Base-by-base conservation (phyloP, 1,139 yeast species). In the Scheffersomyces cryptocercus region DNA sequence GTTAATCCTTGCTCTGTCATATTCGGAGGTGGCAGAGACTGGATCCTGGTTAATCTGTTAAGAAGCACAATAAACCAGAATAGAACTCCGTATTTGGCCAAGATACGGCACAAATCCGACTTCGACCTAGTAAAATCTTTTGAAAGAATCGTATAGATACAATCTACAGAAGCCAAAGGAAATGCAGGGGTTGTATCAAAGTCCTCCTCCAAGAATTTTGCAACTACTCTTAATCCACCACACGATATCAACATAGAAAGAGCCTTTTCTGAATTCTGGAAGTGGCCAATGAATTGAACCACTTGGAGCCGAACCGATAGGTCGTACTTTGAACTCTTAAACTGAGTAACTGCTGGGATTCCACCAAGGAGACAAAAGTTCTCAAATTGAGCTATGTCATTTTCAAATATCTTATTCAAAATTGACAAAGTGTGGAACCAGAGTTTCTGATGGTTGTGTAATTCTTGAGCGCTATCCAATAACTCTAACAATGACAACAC, bases 321-420 rank as follows among this genome's bases (percentile, higher is more conserved):
- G 15, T 69, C 68, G 49, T 64, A 70, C 2, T 70, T 64, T 20
- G 61, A 61, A 30, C 64, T 65, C 11, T 77, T 60, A 48, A 79
- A 73, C 41, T 70, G 72, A 0, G 79, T 70, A 1, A 81, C 61
- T 15, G 71, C 57, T 0, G 85, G 82, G 15, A 82, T 73, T 0
- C 87, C 87, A 3, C 86, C 86, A 38, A 81, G 61, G 30, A 78
- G 61, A 48, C 83, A 76, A 46, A 79, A 77, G 53, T 70, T 78
- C 46, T 79, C 84, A 49, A 78, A 67, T 33, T 69, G 72, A 8
- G 62, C 61, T 3, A 59, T 46, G 49, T 69, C 64, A 12, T 55
- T 56, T 28, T 61, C 70, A 44, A 79, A 70, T 1, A 79, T 57
- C 35, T 58, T 45, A 46, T 73, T 74, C 36, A 80, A 58, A 3